These are phyloP conservation scores for Graphilbum ipis-grandicollis DNA, from an alignment of 2,329 filamentous ascomycete species.

Conservation along the genomic window DNA sequence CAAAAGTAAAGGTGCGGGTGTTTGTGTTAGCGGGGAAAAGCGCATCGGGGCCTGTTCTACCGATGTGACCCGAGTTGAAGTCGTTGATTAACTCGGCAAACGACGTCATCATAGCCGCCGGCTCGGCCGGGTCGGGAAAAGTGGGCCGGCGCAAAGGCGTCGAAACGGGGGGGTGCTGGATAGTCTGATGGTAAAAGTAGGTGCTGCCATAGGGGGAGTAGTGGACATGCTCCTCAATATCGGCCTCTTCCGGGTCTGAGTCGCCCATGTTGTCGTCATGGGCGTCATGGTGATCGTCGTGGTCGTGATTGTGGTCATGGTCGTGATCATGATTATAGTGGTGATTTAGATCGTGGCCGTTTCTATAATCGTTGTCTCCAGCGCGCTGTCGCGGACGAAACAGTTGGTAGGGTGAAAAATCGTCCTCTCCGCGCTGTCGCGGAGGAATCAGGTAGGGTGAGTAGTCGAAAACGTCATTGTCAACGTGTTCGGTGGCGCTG, in stretches of 20 bases:
- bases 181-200: conserved; percentile 16
- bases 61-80: conserved; percentile 13
- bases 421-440: too few species aligned
- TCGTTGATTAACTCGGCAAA: conserved; percentile 24
- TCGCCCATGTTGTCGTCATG: conserved; percentile 15
- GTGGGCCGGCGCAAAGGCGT: background rate
- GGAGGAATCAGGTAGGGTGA: background rate
- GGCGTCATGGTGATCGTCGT: conserved; percentile 7
- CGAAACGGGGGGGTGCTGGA: conserved; percentile 11
- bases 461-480: background rate
- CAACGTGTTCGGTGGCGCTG: background rate
- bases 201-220: conserved; percentile 21
- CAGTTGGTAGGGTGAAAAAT: background rate
- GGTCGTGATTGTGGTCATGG: background rate
- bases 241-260: conserved; percentile 40
- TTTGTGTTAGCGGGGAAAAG: conserved; percentile 1
- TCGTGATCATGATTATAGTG: background rate
- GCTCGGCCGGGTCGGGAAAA: conserved; percentile 11
- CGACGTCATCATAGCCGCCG: conserved; percentile 21
- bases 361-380: background rate
- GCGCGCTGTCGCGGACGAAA: too few species aligned
- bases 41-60: conserved; percentile 5
- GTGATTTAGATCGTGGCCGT: background rate
- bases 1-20: background rate
- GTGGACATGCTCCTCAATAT: conserved; percentile 35